phyloP scores from a whole-genome alignment of 1,139 yeast genomes.

The Nakaseomyces sp. region DNA sequence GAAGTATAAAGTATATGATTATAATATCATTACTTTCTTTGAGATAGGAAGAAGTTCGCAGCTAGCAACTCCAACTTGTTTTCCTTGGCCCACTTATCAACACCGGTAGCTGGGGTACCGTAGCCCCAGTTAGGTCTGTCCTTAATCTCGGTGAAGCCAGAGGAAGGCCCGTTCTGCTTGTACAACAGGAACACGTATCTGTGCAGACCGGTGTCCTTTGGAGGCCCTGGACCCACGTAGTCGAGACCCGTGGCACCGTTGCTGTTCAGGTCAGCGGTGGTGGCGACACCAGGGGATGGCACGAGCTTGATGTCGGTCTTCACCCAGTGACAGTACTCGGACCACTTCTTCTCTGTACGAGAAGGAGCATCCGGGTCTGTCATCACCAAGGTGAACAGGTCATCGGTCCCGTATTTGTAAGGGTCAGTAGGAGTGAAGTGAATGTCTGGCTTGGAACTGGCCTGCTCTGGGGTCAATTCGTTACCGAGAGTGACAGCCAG shows the following conservation, averaged over 20 bases:
- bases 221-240: conserved; percentile 80
- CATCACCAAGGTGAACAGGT: conserved; percentile 55
- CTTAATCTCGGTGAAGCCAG: conserved; percentile 15
- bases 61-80: conserved; percentile 60
- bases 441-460: conserved; percentile 57
- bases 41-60: conserved; percentile 72
- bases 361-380: conserved; percentile 96
- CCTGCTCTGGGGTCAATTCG: conserved; percentile 51
- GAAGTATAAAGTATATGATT: too few relatives aligned
- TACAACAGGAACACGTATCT: conserved; percentile 69
- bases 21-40: conserved; percentile 41
- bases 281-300: conserved; percentile 10
- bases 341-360: conserved; percentile 72
- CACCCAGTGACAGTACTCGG: conserved; percentile 77
- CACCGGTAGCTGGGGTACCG: conserved; percentile 66
- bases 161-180: conserved; percentile 42
- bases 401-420: conserved; percentile 31
- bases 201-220: conserved; percentile 72
- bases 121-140: conserved; percentile 85
- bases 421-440: conserved; percentile 41
- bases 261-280: conserved; percentile 12
- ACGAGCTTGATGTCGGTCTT: conserved; percentile 46
- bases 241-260: conserved; percentile 29
- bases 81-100: conserved; percentile 61
- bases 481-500: conserved; percentile 76